Conservation (phyloP, 2,329 filamentous ascomycete species). For the Pseudophaeomoniella oleicola region DNA sequence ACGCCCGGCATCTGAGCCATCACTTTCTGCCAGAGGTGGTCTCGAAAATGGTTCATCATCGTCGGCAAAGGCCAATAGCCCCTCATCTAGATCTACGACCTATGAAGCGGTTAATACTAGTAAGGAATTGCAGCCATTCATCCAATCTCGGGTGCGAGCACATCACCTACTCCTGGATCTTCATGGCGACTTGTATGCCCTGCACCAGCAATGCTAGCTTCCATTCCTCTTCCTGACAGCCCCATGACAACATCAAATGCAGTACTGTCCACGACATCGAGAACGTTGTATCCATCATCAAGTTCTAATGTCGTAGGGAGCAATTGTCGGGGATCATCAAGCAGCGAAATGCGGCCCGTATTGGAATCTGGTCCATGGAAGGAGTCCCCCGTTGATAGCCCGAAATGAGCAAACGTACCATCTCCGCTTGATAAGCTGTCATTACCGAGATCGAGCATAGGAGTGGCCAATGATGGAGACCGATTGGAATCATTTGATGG, state of each 20-base stretch:
- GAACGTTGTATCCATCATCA: slow-evolving; percentile 45
- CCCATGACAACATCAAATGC: slow-evolving; percentile 1
- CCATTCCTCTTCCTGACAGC: not conserved
- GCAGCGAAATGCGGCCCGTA: not conserved
- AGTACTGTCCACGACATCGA: slow-evolving; percentile 15
- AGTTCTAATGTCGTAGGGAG: slow-evolving; percentile 33
- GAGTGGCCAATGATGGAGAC: not conserved
- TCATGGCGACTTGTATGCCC: too few species aligned
- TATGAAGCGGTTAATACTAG: too few species aligned
- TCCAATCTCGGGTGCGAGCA: too few species aligned
- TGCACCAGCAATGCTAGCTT: slow-evolving; percentile 2
- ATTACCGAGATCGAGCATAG: not conserved
- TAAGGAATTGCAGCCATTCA: too few species aligned
- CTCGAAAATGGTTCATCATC: slow-evolving; percentile 15
- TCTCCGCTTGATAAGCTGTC: not conserved
- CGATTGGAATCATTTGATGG: not conserved
- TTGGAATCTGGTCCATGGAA: not conserved
- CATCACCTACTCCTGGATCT: too few species aligned
- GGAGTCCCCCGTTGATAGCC: not conserved
- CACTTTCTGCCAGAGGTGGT: slow-evolving; percentile 12
- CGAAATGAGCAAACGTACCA: not conserved
- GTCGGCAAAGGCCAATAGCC: slow-evolving; percentile 14
- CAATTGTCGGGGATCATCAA: not conserved
- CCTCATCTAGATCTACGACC: slow-evolving; percentile 14
- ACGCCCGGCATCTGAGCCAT: slow-evolving; percentile 7